Conservation (phyloP, 805 yeast genomes). For the Diddensiella santjacobensis region DNA sequence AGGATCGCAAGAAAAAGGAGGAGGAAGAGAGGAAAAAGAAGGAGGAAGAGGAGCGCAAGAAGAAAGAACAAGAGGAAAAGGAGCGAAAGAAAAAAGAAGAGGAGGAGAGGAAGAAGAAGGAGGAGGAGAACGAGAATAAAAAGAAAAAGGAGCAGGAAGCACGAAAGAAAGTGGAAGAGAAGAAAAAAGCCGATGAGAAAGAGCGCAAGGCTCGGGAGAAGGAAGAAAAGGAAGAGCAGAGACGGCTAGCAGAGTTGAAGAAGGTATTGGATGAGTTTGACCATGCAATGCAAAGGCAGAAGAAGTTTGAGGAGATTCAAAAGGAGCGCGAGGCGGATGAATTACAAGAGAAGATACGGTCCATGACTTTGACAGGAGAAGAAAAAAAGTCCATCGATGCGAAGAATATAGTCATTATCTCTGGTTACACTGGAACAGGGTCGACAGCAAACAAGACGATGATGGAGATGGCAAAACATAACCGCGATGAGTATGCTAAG, state of each 20-base stretch:
- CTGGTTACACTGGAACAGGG: constrained; percentile 6
- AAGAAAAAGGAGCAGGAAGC: not conserved
- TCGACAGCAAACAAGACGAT: constrained; percentile 19
- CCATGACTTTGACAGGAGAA: not conserved
- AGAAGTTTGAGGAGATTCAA: not conserved
- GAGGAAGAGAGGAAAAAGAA: not conserved
- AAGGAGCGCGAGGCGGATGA: not conserved
- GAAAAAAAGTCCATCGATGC: not conserved
- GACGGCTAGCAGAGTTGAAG: not conserved
- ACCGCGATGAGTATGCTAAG: constrained; percentile 31
- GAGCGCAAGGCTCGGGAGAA: not conserved
- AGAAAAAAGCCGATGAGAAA: constrained; percentile 12
- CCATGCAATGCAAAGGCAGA: not conserved
- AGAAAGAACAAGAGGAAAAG: not conserved
- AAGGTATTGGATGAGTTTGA: constrained; percentile 1
- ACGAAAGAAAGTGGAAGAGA: constrained; percentile 2
- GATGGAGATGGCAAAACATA: constrained; percentile 19
- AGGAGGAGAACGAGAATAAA: not conserved
- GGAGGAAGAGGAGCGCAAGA: not conserved
- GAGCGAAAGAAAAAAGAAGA: constrained; percentile 5
- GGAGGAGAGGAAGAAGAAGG: not conserved
- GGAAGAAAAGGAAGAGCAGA: not conserved
- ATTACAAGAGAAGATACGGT: not conserved
- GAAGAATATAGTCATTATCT: constrained; percentile 5
- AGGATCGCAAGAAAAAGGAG: too few species aligned